phyloP scores from a whole-genome alignment of 208 protist species.

The Vickermania ingenoplastis region DNA sequence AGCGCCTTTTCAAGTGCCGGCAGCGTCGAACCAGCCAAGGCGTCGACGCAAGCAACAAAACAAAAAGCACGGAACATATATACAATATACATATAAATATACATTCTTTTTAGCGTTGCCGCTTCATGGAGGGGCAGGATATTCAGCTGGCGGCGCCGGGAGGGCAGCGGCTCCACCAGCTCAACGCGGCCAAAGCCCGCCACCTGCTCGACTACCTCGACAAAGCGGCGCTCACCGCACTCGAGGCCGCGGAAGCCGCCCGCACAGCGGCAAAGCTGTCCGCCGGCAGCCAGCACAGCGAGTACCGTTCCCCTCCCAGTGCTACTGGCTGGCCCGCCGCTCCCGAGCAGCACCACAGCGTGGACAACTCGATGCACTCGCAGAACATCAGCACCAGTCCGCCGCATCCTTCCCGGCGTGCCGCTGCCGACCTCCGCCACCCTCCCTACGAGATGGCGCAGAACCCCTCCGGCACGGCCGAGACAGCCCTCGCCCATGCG shows the following conservation, averaged over 20 bases:
- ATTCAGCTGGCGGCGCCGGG: too few species aligned
- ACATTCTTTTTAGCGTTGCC: too few species aligned
- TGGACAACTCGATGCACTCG: background rate
- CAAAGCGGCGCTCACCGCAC: conserved; percentile 15
- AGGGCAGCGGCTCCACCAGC: conserved; percentile 35
- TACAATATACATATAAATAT: too few species aligned
- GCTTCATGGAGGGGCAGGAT: too few species aligned
- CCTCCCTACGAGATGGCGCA: background rate
- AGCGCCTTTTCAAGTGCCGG: too few species aligned
- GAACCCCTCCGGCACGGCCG: background rate
- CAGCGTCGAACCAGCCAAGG: too few species aligned
- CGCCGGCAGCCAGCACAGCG: background rate
- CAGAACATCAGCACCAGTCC: background rate
- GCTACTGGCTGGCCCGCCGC: background rate
- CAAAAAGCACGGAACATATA: too few species aligned
- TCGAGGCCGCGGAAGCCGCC: background rate
- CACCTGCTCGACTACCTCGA: conserved; percentile 84
- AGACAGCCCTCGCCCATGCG: background rate
- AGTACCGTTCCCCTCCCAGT: background rate
- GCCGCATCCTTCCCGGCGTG: background rate
- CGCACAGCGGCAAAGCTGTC: background rate
- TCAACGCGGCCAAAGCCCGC: conserved; percentile 81
- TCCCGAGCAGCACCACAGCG: too few species aligned
- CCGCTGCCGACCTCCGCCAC: background rate
- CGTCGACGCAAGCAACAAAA: too few species aligned